A percentile compares a stretch with the other conserved stretches of the same genome.
Evolutionary conservation across 257 asterid genomes (phyloP).

Genomic region (Solanum arcanum): DNA sequence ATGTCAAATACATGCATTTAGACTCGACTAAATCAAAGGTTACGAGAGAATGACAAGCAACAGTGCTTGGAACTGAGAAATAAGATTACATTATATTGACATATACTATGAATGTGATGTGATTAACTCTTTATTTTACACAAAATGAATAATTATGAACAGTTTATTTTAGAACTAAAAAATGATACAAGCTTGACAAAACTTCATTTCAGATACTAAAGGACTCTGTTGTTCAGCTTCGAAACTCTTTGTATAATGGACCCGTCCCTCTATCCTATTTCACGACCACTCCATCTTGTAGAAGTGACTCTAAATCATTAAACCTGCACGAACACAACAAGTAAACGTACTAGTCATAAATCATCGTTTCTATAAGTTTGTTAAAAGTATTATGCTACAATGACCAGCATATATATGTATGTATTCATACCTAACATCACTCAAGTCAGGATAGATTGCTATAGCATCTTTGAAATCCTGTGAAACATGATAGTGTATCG

Average conservation of each 20-base stretch:
- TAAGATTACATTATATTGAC: background rate
- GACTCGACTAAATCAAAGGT: background rate
- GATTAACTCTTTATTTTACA: background rate
- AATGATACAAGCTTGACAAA: background rate
- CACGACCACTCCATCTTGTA: constrained; percentile 31
- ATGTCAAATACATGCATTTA: rapidly evolving
- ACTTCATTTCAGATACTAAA: background rate
- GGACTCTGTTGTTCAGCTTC: background rate
- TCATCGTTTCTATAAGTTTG: background rate
- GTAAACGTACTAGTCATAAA: background rate
- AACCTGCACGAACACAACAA: constrained; percentile 35
- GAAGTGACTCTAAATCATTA: constrained; percentile 60
- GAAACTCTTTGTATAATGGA: background rate
- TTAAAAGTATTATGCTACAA: background rate
- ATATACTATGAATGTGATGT: background rate
- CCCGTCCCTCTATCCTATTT: constrained; percentile 1
- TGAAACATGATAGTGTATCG: background rate
- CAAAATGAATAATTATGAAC: background rate
- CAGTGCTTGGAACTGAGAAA: background rate
- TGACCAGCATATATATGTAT: background rate
- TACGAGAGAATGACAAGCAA: background rate
- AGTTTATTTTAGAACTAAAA: background rate
- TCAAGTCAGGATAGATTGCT: constrained; percentile 73
- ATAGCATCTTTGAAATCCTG: constrained; percentile 82
- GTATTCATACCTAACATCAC: constrained; percentile 51